phyloP scores from a whole-genome alignment of 108 stramenopile genomes.

The Schizochytrium sp. region DNA sequence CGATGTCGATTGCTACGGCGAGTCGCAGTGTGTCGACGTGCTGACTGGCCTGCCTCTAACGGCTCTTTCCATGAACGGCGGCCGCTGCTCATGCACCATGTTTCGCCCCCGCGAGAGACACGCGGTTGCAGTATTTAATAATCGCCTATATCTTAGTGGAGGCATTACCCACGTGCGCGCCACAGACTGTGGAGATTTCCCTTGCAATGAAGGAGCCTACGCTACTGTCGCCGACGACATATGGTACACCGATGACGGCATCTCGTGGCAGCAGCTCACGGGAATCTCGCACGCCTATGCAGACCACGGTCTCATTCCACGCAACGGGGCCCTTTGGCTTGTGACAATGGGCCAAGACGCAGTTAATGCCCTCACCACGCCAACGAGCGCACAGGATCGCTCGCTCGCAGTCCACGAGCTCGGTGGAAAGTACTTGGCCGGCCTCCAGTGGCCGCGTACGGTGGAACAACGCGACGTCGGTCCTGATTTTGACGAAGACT shows the following conservation, averaged over 20 bases:
- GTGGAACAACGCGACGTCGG: neutral
- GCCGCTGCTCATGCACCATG: constrained; percentile 37
- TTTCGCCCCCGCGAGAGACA: constrained; percentile 40
- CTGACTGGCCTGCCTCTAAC: neutral
- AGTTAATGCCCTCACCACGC: neutral
- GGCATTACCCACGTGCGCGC: constrained; percentile 33
- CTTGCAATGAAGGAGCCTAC: constrained; percentile 42
- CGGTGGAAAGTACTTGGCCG: constrained; percentile 22
- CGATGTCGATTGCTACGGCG: constrained; percentile 45
- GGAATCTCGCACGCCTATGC: constrained; percentile 12
- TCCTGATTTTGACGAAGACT: neutral
- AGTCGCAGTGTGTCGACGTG: constrained; percentile 19
- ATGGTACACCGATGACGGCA: constrained; percentile 35
- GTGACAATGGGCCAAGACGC: constrained; percentile 7
- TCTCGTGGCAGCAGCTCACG: constrained; percentile 25
- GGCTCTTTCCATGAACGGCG: neutral
- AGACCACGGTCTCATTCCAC: constrained; percentile 13
- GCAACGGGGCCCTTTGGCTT: neutral
- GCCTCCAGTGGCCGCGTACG: constrained; percentile 9
- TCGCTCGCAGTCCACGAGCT: constrained; percentile 4
- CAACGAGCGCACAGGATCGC: constrained; percentile 1
- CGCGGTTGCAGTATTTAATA: constrained; percentile 26
- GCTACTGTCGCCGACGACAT: constrained; percentile 31
- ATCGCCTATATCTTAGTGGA: constrained; percentile 31
- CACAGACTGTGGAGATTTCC: constrained; percentile 34